Conservation (phyloP, 306 rosid genomes). For the Fagus crenata region DNA sequence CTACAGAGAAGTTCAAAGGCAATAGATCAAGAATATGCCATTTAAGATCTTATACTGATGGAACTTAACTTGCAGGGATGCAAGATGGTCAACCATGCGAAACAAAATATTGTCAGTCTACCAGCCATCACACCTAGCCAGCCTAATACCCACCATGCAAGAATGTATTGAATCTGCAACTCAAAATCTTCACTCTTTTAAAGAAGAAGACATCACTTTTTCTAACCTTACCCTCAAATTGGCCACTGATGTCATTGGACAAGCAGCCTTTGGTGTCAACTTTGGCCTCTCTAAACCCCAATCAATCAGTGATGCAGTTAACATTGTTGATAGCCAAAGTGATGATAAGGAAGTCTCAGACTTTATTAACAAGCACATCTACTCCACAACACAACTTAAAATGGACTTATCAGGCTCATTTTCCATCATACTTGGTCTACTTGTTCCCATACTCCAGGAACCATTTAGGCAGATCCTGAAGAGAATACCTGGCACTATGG, state of each 20-base stretch:
- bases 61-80: conserved; percentile 57
- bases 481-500: conserved; percentile 92
- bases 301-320: conserved; percentile 31
- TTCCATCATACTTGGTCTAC: conserved; percentile 83
- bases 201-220: conserved; percentile 51
- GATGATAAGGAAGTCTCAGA: conserved; percentile 55
- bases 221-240: conserved; percentile 70
- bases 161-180: conserved; percentile 72
- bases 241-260: conserved; percentile 80
- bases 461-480: conserved; percentile 78
- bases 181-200: conserved; percentile 48
- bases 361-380: conserved; percentile 76
- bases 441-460: conserved; percentile 74
- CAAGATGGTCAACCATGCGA: conserved; percentile 90
- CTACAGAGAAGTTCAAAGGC: not conserved
- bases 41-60: not conserved
- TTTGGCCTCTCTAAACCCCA: conserved; percentile 69
- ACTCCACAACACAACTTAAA: conserved; percentile 82
- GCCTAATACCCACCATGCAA: conserved; percentile 84
- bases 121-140: conserved; percentile 75
- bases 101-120: conserved; percentile 70
- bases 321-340: conserved; percentile 10
- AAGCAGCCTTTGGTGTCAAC: conserved; percentile 90
- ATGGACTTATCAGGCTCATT: conserved; percentile 92
- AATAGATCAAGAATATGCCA: not conserved